Base-by-base conservation (phyloP, 2,329 filamentous ascomycete genomes). In the Capronia epimyces region DNA sequence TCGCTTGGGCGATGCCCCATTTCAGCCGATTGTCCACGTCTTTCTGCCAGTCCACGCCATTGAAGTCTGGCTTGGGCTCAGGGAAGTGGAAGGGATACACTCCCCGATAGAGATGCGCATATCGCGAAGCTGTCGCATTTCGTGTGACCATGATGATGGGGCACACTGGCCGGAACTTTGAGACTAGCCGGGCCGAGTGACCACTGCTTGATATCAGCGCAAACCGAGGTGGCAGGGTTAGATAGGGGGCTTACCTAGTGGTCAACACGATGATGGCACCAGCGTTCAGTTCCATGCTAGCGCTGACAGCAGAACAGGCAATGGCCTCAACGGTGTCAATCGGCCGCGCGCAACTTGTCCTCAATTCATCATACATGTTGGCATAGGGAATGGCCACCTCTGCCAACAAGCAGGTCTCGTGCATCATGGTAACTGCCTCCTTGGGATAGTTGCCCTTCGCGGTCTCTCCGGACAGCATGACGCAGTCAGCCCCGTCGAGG, bases 81-180 rank as follows among this genome's bases (percentile, higher is more conserved):
- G 85, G 81, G 80, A 96, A 97, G 66, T 86, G 79, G 86, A 98
- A 98, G 52, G 93, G 93, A 70, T 96, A 98, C 57, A 98, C 91
- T 64, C 93, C 93, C 68, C 93, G 91, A 77, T 96, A 97, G 70
- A 98, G 75, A 72, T 98, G 93, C 61, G 83, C 86, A 73, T 93
- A 97, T 62, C 93, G 81, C 54, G 89, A 86, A 46, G 93, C 88
- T 60, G 80, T 82, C 43, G 82, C 74, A 70, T 86, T 95, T 65
- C 93, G 86, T 60, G 91, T 95, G 59, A 98, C 87, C 91, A 97
- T 97, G 79, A 98, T 91, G 75, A 98, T 96, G 64, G 93, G 93
- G 82, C 91, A 97, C 59, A 97, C 90, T 45, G 93, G 93, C 67
- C 93, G 87, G 78, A 96, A 98, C 79, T 98, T 98, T 77, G 91